These are phyloP conservation scores for Davidsoniella eucalypti DNA, from an alignment of 2,329 filamentous ascomycete genomes.

Conservation along the genomic window DNA sequence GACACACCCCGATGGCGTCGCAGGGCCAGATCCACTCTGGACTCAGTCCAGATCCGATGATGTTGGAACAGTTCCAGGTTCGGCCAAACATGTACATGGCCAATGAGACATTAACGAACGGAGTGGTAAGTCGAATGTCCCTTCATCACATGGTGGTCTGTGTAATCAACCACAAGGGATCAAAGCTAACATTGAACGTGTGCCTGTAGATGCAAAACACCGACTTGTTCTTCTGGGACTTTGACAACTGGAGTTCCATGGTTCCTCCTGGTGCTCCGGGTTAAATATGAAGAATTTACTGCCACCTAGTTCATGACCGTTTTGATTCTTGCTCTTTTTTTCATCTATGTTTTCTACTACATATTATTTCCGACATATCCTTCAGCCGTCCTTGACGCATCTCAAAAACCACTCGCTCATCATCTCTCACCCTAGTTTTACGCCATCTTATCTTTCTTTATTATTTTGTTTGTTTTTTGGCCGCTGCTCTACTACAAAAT, in stretches of 20 bases:
- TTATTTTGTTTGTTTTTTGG: constrained; percentile 1
- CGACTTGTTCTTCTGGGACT: constrained; percentile 9
- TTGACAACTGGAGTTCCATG: constrained; percentile 13
- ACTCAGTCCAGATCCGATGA: constrained; percentile 9
- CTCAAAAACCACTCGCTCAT: too few species aligned
- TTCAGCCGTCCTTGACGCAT: too few species aligned
- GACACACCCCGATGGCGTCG: not conserved
- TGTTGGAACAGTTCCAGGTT: constrained; percentile 9
- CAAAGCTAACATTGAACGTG: not conserved
- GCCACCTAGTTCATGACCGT: not conserved
- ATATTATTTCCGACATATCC: not conserved
- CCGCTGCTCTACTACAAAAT: too few species aligned
- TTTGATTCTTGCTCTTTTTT: not conserved
- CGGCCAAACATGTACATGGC: constrained; percentile 8
- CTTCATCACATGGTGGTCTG: too few species aligned
- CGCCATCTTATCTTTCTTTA: not conserved
- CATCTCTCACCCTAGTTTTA: too few species aligned
- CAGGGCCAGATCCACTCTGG: constrained; percentile 3
- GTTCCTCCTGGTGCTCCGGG: constrained; percentile 11
- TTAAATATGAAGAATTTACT: not conserved
- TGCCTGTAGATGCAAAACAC: constrained; percentile 2
- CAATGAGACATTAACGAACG: constrained; percentile 2
- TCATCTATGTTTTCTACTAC: too few species aligned
- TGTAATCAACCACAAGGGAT: not conserved
- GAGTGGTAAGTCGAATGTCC: constrained; percentile 2